A percentile compares a stretch with the other conserved stretches of the same genome.
phyloP scores from a whole-genome alignment of 169 alveolate species.

The Prorocentrum cordatum region DNA sequence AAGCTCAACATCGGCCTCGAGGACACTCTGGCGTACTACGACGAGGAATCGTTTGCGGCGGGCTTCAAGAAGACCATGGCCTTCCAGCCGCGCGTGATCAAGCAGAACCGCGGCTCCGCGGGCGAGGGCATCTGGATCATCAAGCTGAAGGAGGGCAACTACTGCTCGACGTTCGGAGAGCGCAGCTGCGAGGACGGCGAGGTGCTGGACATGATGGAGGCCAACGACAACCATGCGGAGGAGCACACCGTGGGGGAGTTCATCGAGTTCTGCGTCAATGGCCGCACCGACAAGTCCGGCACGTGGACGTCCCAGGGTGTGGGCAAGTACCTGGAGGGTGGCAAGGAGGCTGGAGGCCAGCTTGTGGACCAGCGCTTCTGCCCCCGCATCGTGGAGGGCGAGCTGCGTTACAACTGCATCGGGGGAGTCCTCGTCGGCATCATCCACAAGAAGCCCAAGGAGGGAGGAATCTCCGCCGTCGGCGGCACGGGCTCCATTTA shows the following conservation, averaged over 20 bases:
- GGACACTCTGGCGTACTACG: constrained; percentile 14
- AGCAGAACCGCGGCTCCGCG: constrained; percentile 12
- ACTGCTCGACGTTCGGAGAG: not conserved
- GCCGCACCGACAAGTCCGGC: constrained; percentile 27
- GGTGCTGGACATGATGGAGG: not conserved
- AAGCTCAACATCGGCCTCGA: not conserved
- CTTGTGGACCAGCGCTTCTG: not conserved
- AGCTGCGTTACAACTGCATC: not conserved
- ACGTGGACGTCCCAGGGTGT: constrained; percentile 3
- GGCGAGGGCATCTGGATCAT: constrained; percentile 33
- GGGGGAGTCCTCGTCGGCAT: not conserved
- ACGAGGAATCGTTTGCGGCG: not conserved
- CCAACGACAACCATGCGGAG: not conserved
- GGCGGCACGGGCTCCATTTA: not conserved
- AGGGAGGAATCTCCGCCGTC: not conserved
- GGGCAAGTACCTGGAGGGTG: not conserved
- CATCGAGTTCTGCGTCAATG: constrained; percentile 20
- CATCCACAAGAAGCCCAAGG: not conserved
- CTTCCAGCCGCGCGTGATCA: constrained; percentile 18
- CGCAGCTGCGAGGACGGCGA: not conserved
- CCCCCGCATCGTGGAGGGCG: not conserved
- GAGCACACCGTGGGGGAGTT: constrained; percentile 24
- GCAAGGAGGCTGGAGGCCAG: not conserved
- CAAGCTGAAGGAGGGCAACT: not conserved
- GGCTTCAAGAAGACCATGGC: constrained; percentile 37